Evolutionary conservation across 2,329 filamentous ascomycete genomes (phyloP), one percentile per base, ranked within the genome.

Genomic region (Fusarium haematococcum): DNA sequence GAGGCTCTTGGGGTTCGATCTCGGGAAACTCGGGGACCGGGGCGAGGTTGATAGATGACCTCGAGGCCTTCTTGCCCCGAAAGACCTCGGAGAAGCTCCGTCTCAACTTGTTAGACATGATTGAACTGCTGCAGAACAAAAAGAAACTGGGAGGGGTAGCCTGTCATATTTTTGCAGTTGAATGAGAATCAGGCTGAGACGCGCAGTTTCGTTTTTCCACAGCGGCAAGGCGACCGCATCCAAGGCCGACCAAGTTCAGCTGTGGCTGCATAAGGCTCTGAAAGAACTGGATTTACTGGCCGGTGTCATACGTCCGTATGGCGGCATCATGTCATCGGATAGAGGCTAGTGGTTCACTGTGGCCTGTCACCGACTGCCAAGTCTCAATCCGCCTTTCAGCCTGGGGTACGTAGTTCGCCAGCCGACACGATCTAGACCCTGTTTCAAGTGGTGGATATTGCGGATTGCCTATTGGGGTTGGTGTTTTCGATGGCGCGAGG

Each of bases 21-120:
- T 65, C 63, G 3, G 14, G 8, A 25, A 52, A 52, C 13, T 48
- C 56, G 25, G 41, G 14, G 10, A 61, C 37, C 1, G 41, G 18
- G 6, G 20, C n/a, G 20, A 62, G 41, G 10, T 8, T 18, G 16
- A 25, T 27, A 5, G 33, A 4, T 1, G 41, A 27, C 10, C 25
- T 18, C 5, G 20, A 27, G 6, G 23, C 18, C 25, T 65, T 65
- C 1, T 65, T 65, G 4, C 30, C 20, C 5, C 56, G 37, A 10
- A 65, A 52, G 13, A 65, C 41, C 14, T 58, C 63, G 7, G 63
- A 65, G 16, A 65, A 32, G 56, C 63, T 65, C 4, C 56, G 63
- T 61, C 32, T 61, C 18, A 65, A n/a, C 18, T 54, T 54, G 18
- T n/a, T 65, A 3, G 54, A 61, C 63, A 65, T 65, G 39, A 18